Base-by-base conservation (phyloP, 192 early-diverging fungal genomes). In the Phlyctochytrium arcticum region DNA sequence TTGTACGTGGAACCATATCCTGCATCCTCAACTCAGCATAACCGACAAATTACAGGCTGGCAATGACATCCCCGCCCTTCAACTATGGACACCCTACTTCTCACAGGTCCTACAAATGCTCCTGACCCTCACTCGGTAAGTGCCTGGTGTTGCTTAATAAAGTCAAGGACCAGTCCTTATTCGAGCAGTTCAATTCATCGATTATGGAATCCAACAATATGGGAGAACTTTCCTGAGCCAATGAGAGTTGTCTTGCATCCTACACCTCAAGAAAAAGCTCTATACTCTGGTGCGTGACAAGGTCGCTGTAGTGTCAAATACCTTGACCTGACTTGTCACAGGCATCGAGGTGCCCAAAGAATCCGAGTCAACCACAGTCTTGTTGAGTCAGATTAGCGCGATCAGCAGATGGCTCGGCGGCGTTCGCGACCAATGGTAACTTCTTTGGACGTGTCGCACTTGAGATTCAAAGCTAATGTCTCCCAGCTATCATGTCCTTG, bases 401-500 rank as follows among this genome's bases (percentile, higher is more conserved):
- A 17, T 64, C 23, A 53, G 36, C 21, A 12, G 12, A 21, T 74
- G 69, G 69, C 39, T 70, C 23, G 32, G 62, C 29, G 27, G 29
- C 24, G 58, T 72, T 10, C 62, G 73, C 39, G 73, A 74, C 29
- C 36, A 56, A 48, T 71, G 62, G 68, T 70, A 64, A 15, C 57
- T 53, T 42, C 17, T 54, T 49, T 2, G 10, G n/a, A 21, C 24
- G 1, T 19, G 24, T 53, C 50, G n/a, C 12, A 53, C 12, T 23
- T 53, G 15, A 19, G 15, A 24, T 2, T 2, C 1, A 29, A 53
- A 10, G 26, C 10, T 0, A 53, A 2, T 6, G 36, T 21, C n/a
- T 4, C 29, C 15, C 5, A 54, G 70, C 31, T 74, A 65, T 47
- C 30, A 48, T 5, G n/a, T 65, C n/a, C 48, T 77, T 5, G 59